Conservation (phyloP, 352 stramenopile species). For the Hyaloperonospora arabidopsidis region DNA sequence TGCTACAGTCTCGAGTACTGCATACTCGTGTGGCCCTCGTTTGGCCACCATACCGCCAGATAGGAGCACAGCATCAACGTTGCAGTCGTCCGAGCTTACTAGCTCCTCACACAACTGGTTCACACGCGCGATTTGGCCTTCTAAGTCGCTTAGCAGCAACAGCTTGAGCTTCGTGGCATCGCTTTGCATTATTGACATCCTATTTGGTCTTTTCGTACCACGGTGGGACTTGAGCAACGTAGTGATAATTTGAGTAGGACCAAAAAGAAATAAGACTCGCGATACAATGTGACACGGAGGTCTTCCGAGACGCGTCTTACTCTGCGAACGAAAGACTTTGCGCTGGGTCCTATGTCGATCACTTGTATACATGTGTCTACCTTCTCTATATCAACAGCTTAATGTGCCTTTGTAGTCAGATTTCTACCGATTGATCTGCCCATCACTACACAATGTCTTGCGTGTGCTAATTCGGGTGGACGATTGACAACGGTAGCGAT, state of each 20-base stretch:
- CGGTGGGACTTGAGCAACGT: conserved; percentile 15
- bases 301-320: too few species aligned
- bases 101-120: conserved; percentile 72
- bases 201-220: background rate
- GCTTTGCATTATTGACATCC: conserved; percentile 14
- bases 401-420: too few species aligned
- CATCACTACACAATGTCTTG: too few species aligned
- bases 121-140: conserved; percentile 53
- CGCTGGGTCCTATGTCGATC: too few species aligned
- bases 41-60: conserved; percentile 52
- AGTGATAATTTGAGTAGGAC: background rate
- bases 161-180: conserved; percentile 49
- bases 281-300: too few species aligned
- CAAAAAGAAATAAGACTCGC: background rate
- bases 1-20: conserved; percentile 47
- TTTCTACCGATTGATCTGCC: too few species aligned
- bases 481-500: too few species aligned
- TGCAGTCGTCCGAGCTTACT: conserved; percentile 52
- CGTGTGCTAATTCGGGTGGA: too few species aligned
- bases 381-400: too few species aligned
- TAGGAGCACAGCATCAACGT: conserved; percentile 73
- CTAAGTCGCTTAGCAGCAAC: conserved; percentile 65
- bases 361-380: too few species aligned
- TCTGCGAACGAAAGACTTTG: too few species aligned
- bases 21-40: conserved; percentile 41